These are phyloP conservation scores for Geosmithia flava DNA, from an alignment of 2,329 filamentous ascomycete genomes.

Conservation along the genomic window DNA sequence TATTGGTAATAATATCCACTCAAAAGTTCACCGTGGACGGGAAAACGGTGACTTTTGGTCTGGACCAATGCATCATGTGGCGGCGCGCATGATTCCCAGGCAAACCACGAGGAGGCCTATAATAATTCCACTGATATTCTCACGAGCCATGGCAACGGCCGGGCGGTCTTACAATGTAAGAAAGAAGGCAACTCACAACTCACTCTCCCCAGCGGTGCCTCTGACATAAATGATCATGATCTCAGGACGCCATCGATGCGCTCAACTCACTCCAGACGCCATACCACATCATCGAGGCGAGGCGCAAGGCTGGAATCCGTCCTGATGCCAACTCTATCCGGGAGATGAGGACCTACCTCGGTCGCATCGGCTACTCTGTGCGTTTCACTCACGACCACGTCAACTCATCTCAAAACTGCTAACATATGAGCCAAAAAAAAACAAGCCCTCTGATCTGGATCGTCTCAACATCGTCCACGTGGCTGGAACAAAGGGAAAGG, in stretches of 20 bases:
- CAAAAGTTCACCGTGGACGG: neutral
- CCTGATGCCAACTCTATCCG: conserved; percentile 59
- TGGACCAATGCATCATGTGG: neutral
- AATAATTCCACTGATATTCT: neutral
- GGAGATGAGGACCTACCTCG: conserved; percentile 70
- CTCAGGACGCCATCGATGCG: conserved; percentile 63
- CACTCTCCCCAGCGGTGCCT: neutral
- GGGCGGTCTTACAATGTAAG: conserved; percentile 21
- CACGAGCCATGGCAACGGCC: conserved; percentile 14
- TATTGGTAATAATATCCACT: neutral
- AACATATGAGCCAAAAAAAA: neutral
- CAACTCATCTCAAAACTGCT: neutral
- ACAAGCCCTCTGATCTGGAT: conserved; percentile 34
- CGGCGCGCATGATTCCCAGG: neutral
- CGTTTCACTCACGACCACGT: conserved; percentile 3
- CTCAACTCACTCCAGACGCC: conserved; percentile 90
- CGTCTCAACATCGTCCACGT: conserved; percentile 58
- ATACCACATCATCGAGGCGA: conserved; percentile 65
- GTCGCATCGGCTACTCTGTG: conserved; percentile 63
- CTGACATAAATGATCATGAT: neutral
- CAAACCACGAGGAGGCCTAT: neutral
- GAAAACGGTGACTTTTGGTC: neutral
- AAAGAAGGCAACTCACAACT: neutral
- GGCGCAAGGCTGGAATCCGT: conserved; percentile 59
- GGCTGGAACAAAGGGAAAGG: conserved; percentile 68